phyloP scores from a whole-genome alignment of 163 green algal species.

The Prototheca cutis region DNA sequence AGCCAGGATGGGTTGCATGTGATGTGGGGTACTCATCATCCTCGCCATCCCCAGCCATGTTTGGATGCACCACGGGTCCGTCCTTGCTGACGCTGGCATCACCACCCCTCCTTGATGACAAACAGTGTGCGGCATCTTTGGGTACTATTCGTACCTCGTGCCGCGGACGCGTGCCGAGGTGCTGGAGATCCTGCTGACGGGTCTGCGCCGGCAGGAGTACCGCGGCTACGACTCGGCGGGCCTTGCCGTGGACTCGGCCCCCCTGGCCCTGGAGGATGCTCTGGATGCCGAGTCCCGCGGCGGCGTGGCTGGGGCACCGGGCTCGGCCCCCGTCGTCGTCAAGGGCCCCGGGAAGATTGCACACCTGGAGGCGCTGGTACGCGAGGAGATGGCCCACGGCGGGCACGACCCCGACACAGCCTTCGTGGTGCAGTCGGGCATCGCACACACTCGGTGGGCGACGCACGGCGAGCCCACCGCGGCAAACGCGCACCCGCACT shows the following conservation, averaged over 20 bases:
- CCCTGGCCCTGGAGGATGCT: not conserved
- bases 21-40: too few relatives aligned
- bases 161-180: slow-evolving; percentile 46
- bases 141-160: slow-evolving; percentile 75
- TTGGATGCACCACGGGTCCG: too few relatives aligned
- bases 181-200: slow-evolving; percentile 81
- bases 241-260: slow-evolving; percentile 48
- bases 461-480: slow-evolving; percentile 82
- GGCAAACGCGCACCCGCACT: slow-evolving; percentile 87
- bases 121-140: slow-evolving; percentile 81
- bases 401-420: slow-evolving; percentile 18
- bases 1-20: too few relatives aligned
- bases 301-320: not conserved
- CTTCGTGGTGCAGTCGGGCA: slow-evolving; percentile 40
- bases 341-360: slow-evolving; percentile 86
- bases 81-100: not conserved
- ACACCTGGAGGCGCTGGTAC: slow-evolving; percentile 48
- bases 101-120: not conserved
- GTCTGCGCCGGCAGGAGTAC: slow-evolving; percentile 90
- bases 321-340: slow-evolving; percentile 52
- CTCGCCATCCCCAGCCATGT: too few relatives aligned
- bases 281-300: too few relatives aligned
- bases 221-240: slow-evolving; percentile 94
- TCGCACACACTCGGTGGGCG: slow-evolving; percentile 94
- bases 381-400: slow-evolving; percentile 16